Base-by-base conservation (phyloP, 2,329 filamentous ascomycete genomes). In the Colletotrichum sp. region DNA sequence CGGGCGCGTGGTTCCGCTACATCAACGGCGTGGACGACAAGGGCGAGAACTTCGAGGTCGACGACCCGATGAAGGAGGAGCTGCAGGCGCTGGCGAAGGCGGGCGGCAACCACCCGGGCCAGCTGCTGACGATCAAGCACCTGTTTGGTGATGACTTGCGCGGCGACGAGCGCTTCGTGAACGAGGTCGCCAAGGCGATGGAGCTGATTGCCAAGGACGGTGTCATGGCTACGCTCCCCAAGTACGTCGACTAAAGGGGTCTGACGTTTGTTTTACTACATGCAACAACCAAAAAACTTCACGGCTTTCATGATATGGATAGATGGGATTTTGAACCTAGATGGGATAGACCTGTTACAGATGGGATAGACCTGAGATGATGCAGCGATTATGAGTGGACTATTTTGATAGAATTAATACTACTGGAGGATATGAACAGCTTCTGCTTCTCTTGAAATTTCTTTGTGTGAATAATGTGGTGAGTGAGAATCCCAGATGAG, bases 81-180 rank as follows among this genome's bases (percentile, higher is more conserved):
- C 85, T 90, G 6, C 85, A 88, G 81, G 82, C 84, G 63, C 83
- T 85, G 79, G 88, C 88, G 32, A 82, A 81, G 74, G 83, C 82
- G 1, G 88, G 88, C 7, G 87, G 86, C 48, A 83, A 80, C 48
- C 81, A 85, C 76, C 88, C 88, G 0, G 55, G 74, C 13, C 79
- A 82, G 43, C 80, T 90, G n/a, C 85, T 90, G 3, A 84, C 83
- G 81, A 82, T 89, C 79, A 85, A 83, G 79, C 85, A 78, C 71
- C 82, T 90, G 3, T 90, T 90, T 67, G 88, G 88, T 80, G 88
- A 90, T 68, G 88, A 90, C 67, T 79, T 90, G 81, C 86, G 88
- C 75, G 71, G 64, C 60, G 87, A 90, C 80, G 78, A 88, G 83
- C 81, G 86, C 43, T 90, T 90, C 81, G 66, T 90, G 60, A 74